phyloP scores from a whole-genome alignment of 116 monocot genomes.

The Trichopus zeylanicus region DNA sequence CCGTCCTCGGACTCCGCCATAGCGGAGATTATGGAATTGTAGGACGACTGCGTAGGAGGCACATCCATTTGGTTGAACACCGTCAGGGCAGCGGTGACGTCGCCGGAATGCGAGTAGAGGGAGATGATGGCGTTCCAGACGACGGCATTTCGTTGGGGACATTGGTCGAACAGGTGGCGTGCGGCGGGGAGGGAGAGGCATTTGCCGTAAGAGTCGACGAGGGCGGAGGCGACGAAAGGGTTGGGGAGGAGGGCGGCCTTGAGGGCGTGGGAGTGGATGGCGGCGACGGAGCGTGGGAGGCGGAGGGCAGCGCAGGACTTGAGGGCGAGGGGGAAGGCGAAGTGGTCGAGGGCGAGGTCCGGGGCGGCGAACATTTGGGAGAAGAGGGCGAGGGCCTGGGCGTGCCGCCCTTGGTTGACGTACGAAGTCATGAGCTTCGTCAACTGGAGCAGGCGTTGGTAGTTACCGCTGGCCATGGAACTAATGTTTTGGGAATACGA shows the following conservation, averaged over 20 bases:
- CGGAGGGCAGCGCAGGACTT: conserved; percentile 55
- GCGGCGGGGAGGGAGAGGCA: conserved; percentile 20
- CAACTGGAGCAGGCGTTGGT: conserved; percentile 31
- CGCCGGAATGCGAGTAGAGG: conserved; percentile 21
- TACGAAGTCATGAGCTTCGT: conserved; percentile 47
- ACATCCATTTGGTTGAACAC: conserved; percentile 50
- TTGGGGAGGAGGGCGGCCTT: conserved; percentile 36
- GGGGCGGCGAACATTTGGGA: conserved; percentile 41
- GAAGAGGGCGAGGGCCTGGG: conserved; percentile 59
- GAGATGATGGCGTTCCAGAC: conserved; percentile 68
- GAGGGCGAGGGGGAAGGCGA: conserved; percentile 76
- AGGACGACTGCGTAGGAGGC: conserved; percentile 41
- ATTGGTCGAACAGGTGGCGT: conserved; percentile 55
- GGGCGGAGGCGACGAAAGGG: conserved; percentile 63
- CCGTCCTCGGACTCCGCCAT: conserved; percentile 21
- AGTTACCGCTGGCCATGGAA: background rate
- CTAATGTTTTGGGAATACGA: background rate
- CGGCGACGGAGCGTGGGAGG: conserved; percentile 16
- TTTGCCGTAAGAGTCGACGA: conserved; percentile 63
- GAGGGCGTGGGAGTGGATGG: conserved; percentile 49
- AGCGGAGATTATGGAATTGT: conserved; percentile 52
- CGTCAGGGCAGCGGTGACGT: conserved; percentile 20
- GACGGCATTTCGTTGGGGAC: conserved; percentile 38
- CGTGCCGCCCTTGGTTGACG: conserved; percentile 45
- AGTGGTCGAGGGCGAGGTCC: conserved; percentile 44